phyloP scores from a whole-genome alignment of 148 eudicot genomes.

The Talinum fruticosum region DNA sequence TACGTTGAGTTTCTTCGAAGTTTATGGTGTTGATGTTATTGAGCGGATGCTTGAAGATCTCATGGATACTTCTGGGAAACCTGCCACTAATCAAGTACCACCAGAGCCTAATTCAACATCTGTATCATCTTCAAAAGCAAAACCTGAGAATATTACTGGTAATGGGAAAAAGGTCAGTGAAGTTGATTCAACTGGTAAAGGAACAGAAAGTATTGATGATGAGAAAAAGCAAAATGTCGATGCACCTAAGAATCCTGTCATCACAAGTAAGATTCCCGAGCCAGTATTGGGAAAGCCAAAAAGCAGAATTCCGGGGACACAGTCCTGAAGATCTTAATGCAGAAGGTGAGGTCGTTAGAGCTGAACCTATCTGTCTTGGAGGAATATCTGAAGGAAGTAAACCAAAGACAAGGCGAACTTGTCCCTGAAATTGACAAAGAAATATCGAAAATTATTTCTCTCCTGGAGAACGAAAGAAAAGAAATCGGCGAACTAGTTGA shows the following conservation, averaged over 20 bases:
- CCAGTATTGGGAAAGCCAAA: slow-evolving; percentile 42
- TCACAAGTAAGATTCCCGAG: slow-evolving; percentile 40
- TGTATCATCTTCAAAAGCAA: slow-evolving; percentile 23
- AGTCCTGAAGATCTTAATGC: slow-evolving; percentile 79
- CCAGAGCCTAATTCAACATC: slow-evolving; percentile 42
- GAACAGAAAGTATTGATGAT: slow-evolving; percentile 35
- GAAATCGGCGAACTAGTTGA: slow-evolving; percentile 56
- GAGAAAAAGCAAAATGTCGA: slow-evolving; percentile 34
- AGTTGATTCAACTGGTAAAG: slow-evolving; percentile 35
- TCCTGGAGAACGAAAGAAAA: slow-evolving; percentile 51
- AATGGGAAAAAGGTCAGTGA: slow-evolving; percentile 34
- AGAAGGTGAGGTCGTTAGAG: slow-evolving; percentile 82
- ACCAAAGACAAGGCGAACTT: slow-evolving; percentile 57
- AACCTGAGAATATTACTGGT: slow-evolving; percentile 34
- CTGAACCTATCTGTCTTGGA: slow-evolving; percentile 67
- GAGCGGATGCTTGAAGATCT: slow-evolving; percentile 95
- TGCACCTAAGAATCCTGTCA: slow-evolving; percentile 32
- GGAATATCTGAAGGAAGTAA: slow-evolving; percentile 67
- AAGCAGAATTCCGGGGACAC: slow-evolving; percentile 78
- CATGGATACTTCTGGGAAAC: slow-evolving; percentile 50
- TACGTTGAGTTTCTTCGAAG: slow-evolving; percentile 73
- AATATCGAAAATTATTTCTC: slow-evolving; percentile 38
- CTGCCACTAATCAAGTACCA: slow-evolving; percentile 27
- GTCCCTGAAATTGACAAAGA: slow-evolving; percentile 67
- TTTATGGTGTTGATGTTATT: slow-evolving; percentile 87